Evolutionary conservation across 2,329 filamentous ascomycete genomes (phyloP).

Genomic region (Leptographium radiaticola): DNA sequence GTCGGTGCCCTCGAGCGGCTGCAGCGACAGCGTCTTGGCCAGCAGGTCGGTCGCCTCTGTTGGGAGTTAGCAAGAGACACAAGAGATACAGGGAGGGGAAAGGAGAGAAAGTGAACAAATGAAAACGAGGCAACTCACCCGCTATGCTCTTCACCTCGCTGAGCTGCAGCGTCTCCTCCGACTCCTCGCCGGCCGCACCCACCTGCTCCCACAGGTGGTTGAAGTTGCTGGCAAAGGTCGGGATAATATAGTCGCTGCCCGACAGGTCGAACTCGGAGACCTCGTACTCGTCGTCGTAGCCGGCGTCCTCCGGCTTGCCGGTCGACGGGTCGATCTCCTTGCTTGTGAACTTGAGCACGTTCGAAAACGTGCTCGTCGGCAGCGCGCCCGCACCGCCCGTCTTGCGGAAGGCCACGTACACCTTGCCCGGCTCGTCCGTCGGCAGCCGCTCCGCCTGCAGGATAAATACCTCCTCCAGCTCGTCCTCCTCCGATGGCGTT

Average conservation of each 20-base stretch:
- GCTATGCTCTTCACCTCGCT: slow-evolving; percentile 82
- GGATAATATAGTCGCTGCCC: slow-evolving; percentile 87
- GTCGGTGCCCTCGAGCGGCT: slow-evolving; percentile 89
- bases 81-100: background rate
- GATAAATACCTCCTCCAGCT: slow-evolving; percentile 84
- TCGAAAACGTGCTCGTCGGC: slow-evolving; percentile 72
- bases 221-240: slow-evolving; percentile 89
- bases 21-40: slow-evolving; percentile 72
- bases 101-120: background rate
- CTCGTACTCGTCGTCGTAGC: slow-evolving; percentile 97
- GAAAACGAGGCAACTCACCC: slow-evolving; percentile 45
- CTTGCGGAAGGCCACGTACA: slow-evolving; percentile 93
- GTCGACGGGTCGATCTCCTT: slow-evolving; percentile 96
- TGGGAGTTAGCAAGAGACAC: slow-evolving; percentile 8
- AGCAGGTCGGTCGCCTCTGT: slow-evolving; percentile 87
- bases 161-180: slow-evolving; percentile 81
- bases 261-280: slow-evolving; percentile 84
- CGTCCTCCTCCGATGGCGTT: slow-evolving; percentile 68
- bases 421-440: slow-evolving; percentile 78
- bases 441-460: slow-evolving; percentile 73
- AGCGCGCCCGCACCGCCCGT: slow-evolving; percentile 62
- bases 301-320: slow-evolving; percentile 78
- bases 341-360: slow-evolving; percentile 89
- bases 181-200: slow-evolving; percentile 76
- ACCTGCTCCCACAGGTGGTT: slow-evolving; percentile 92